Evolutionary conservation across 2,329 filamentous ascomycete species (phyloP), one percentile per base, ranked within the genome.

Genomic region (Cladorrhinum sp.): DNA sequence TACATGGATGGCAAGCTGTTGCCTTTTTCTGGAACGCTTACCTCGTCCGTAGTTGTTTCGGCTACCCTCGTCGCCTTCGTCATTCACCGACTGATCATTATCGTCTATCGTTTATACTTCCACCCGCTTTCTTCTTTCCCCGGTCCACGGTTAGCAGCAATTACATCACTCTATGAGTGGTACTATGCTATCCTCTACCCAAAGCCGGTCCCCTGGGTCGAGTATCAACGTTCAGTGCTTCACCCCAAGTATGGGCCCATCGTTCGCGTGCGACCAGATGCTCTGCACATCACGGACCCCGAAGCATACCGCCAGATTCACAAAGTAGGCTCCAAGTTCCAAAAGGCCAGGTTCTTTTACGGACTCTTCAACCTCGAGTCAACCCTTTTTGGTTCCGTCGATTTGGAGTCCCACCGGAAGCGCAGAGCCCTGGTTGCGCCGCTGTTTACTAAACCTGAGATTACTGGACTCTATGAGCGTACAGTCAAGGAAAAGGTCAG

Each of bases 121-220:
- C 71, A 74, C 57, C 73, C 73, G 1, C 62, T 74, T 4, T 72
- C 29, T 25, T 71, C 38, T 49, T 58, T 3, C 62, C 61, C 24
- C 67, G 71, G 13, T 57, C 72, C 70, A 2, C 71, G 67, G 36
- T 45, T 70, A 22, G 64, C 68, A 1, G 70, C 70, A 1, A 50
- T 66, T 8, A 67, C 67, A 0, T 62, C 62, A 10, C 59, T 66
- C 25, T 69, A 70, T 32, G 71, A 74, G 50, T 69, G 64, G 8
- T 73, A 62, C 55, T 68, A 67, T 49, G 66, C 68, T 27, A 58
- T 24, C 2, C 22, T 50, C 22, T 18, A 49, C 16, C 25, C 20
- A 2, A n/a, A 12, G 16, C 13, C 22, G 4, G 22, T 49, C 18
- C 36, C 22, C 7, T 36, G 50, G 36, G 10, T 16, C 6, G 50